phyloP scores from a whole-genome alignment of 2,329 filamentous ascomycete species.

The Pseudocercospora fijiensis region DNA sequence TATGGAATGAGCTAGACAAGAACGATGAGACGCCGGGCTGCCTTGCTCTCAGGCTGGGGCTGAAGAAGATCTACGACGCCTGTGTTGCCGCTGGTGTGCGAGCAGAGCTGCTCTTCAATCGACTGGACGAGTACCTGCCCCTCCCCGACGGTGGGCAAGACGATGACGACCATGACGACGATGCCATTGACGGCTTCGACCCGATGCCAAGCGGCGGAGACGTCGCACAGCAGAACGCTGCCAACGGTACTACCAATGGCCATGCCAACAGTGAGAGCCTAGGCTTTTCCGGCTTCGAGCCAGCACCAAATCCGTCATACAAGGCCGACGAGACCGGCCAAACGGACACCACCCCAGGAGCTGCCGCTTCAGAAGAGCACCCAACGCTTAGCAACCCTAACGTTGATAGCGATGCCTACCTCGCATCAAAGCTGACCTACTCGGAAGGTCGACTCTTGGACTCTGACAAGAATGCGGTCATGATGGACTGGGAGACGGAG shows the following conservation, averaged over 20 bases:
- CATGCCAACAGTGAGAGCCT: conserved; percentile 28
- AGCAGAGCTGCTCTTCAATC: conserved; percentile 79
- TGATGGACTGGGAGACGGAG: conserved; percentile 55
- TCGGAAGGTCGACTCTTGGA: conserved; percentile 50
- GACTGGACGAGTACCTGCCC: conserved; percentile 78
- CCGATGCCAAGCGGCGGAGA: conserved; percentile 28
- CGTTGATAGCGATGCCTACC: conserved; percentile 50
- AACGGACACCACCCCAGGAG: conserved; percentile 28
- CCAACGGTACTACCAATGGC: conserved; percentile 26
- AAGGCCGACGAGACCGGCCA: conserved; percentile 28
- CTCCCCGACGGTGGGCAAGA: conserved; percentile 54
- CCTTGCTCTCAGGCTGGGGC: conserved; percentile 68
- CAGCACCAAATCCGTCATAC: conserved; percentile 36
- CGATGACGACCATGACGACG: conserved; percentile 46
- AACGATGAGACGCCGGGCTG: conserved; percentile 91
- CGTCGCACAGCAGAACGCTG: conserved; percentile 12
- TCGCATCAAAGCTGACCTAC: conserved; percentile 50
- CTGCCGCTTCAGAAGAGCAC: conserved; percentile 13
- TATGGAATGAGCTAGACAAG: conserved; percentile 92
- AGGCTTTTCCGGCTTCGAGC: conserved; percentile 33
- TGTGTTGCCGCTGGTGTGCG: conserved; percentile 88
- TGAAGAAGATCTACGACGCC: conserved; percentile 70
- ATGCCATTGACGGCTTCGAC: conserved; percentile 39
- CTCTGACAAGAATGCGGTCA: conserved; percentile 51
- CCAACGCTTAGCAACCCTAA: conserved; percentile 36